Percentiles rank a stretch among this genome's conserved stretches.
These are phyloP conservation scores for Cornus kousa DNA, from an alignment of 148 eudicot species.

Conservation along the genomic window DNA sequence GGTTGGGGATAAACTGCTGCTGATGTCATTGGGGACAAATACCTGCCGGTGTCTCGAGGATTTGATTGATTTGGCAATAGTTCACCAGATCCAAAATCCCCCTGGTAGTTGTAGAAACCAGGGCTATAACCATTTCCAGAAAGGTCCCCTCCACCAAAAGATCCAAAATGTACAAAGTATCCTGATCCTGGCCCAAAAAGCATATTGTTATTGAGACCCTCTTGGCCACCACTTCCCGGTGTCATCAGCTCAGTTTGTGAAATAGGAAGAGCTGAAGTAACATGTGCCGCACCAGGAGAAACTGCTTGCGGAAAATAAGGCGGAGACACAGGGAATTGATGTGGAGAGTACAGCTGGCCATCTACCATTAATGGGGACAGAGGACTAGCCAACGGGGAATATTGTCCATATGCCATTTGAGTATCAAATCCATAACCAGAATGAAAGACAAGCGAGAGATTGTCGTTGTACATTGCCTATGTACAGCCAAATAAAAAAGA, in stretches of 20 bases:
- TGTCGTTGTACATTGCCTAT: constrained; percentile 78
- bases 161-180: constrained; percentile 38
- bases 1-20: constrained; percentile 65
- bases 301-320: constrained; percentile 70
- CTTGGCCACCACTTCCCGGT: constrained; percentile 55
- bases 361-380: constrained; percentile 83
- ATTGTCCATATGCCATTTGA: constrained; percentile 93
- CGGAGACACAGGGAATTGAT: constrained; percentile 77
- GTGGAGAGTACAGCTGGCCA: constrained; percentile 80
- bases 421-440: constrained; percentile 76
- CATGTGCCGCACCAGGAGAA: constrained; percentile 74
- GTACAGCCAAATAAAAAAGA: constrained; percentile 11
- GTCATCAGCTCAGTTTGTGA: constrained; percentile 69
- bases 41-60: constrained; percentile 57
- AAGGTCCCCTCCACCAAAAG: constrained; percentile 58
- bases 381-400: constrained; percentile 80
- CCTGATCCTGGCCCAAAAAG: constrained; percentile 40
- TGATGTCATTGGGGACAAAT: constrained; percentile 54
- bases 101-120: constrained; percentile 62
- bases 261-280: constrained; percentile 54
- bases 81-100: constrained; percentile 67
- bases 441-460: constrained; percentile 65
- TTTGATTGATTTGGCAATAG: constrained; percentile 50
- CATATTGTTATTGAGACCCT: constrained; percentile 27
- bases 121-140: constrained; percentile 43